phyloP scores from a whole-genome alignment of 2,329 filamentous ascomycete species.

The Mycocentrospora acerina region DNA sequence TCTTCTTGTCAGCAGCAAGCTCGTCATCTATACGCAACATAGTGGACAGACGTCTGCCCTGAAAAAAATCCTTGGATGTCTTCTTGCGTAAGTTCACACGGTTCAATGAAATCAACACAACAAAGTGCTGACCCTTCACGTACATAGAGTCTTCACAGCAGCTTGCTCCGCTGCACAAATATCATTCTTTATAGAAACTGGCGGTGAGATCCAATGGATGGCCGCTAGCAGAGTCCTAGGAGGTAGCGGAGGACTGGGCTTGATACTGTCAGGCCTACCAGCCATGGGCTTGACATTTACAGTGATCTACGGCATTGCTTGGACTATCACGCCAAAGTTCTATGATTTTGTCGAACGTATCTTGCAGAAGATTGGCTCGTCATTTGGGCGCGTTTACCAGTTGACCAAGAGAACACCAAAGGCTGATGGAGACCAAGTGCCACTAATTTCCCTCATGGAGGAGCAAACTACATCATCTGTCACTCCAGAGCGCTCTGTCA shows the following conservation, averaged over 20 bases:
- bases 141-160: constrained; percentile 10
- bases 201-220: constrained; percentile 22
- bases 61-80: constrained; percentile 5
- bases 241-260: constrained; percentile 15
- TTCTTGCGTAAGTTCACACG: constrained; percentile 14
- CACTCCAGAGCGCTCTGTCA: not conserved
- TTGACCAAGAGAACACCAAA: constrained; percentile 5
- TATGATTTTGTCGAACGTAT: constrained; percentile 12
- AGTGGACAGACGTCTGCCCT: constrained; percentile 8
- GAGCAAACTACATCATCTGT: constrained; percentile 3
- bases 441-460: constrained; percentile 10
- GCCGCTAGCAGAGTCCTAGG: constrained; percentile 16
- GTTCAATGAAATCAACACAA: no score
- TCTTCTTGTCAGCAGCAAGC: constrained; percentile 15
- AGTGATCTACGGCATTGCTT: constrained; percentile 9
- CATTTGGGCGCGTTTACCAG: constrained; percentile 8
- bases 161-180: constrained; percentile 16
- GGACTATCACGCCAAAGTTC: constrained; percentile 11
- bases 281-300: constrained; percentile 9
- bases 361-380: constrained; percentile 2
- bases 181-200: constrained; percentile 17
- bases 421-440: constrained; percentile 6
- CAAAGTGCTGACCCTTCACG: constrained; percentile 2
- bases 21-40: constrained; percentile 14
- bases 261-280: constrained; percentile 14